phyloP scores from a whole-genome alignment of 2,329 filamentous ascomycete genomes.

The Coleophoma crateriformis region DNA sequence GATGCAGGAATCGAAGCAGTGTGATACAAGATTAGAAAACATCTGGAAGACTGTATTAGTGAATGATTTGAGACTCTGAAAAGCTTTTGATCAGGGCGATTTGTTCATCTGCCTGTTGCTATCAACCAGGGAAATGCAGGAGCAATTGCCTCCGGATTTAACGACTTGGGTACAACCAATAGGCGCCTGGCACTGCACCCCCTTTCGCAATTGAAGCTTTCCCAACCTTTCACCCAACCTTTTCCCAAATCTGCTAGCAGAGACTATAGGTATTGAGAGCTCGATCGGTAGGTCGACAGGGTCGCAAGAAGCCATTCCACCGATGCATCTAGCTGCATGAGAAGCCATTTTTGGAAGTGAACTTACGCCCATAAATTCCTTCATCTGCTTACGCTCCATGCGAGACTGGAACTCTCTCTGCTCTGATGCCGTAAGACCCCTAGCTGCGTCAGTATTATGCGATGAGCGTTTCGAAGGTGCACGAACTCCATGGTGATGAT shows the following conservation, averaged over 20 bases:
- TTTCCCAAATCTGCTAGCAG: too few species aligned
- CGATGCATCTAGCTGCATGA: not conserved
- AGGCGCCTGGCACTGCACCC: too few species aligned
- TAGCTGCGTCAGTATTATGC: conserved; percentile 10
- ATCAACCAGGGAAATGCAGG: too few species aligned
- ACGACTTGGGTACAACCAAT: too few species aligned
- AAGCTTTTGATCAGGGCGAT: too few species aligned
- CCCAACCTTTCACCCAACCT: too few species aligned
- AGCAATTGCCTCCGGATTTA: too few species aligned
- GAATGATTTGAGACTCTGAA: not conserved
- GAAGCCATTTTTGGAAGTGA: conserved; percentile 4
- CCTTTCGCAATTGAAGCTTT: too few species aligned
- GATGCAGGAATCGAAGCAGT: conserved; percentile 96
- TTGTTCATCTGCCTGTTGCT: too few species aligned
- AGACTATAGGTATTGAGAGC: too few species aligned
- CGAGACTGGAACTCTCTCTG: conserved; percentile 89
- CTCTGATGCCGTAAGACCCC: conserved; percentile 47
- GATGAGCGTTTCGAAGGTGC: not conserved
- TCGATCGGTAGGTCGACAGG: too few species aligned
- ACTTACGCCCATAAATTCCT: conserved; percentile 95
- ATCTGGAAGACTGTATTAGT: conserved; percentile 33
- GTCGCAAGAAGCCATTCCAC: too few species aligned
- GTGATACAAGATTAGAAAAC: conserved; percentile 66
- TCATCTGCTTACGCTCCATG: conserved; percentile 98
- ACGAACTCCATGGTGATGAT: not conserved